These are phyloP conservation scores for Epichloe elymi DNA, from an alignment of 2,329 filamentous ascomycete genomes.

Conservation along the genomic window DNA sequence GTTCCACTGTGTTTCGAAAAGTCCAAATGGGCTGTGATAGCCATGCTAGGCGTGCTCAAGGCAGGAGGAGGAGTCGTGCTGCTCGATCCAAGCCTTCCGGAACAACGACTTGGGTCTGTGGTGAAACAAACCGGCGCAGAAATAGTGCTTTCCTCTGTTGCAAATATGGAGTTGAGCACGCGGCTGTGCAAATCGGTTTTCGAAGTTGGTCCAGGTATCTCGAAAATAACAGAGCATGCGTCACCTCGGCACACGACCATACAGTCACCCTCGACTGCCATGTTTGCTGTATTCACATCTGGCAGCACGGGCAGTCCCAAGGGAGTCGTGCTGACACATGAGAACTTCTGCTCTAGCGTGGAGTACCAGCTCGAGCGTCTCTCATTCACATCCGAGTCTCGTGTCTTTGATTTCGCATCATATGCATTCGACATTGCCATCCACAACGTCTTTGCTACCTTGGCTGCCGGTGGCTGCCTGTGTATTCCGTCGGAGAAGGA, in stretches of 20 bases:
- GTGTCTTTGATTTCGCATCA: slow-evolving; percentile 18
- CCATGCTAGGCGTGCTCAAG: slow-evolving; percentile 34
- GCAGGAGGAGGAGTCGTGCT: slow-evolving; percentile 34
- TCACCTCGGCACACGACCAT: no score
- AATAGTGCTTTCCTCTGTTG: not conserved
- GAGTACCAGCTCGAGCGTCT: slow-evolving; percentile 18
- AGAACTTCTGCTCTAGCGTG: not conserved
- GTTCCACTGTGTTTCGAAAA: slow-evolving; percentile 40
- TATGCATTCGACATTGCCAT: slow-evolving; percentile 7
- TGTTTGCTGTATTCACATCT: not conserved
- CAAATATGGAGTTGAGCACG: not conserved
- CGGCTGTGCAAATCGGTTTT: no score
- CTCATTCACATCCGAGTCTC: slow-evolving; percentile 8
- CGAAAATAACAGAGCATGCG: no score
- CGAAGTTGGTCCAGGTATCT: no score
- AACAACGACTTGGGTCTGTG: slow-evolving; percentile 30
- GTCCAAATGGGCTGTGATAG: slow-evolving; percentile 31
- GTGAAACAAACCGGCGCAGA: slow-evolving; percentile 21
- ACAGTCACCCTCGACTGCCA: not conserved
- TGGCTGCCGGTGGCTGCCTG: slow-evolving; percentile 3
- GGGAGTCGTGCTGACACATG: not conserved
- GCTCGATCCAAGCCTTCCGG: slow-evolving; percentile 33
- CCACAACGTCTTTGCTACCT: slow-evolving; percentile 1
- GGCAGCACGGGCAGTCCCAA: not conserved
- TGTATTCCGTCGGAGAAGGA: slow-evolving; percentile 6